Conservation (phyloP, 1,284 basidiomycete species). For the Takashimella tepidaria region DNA sequence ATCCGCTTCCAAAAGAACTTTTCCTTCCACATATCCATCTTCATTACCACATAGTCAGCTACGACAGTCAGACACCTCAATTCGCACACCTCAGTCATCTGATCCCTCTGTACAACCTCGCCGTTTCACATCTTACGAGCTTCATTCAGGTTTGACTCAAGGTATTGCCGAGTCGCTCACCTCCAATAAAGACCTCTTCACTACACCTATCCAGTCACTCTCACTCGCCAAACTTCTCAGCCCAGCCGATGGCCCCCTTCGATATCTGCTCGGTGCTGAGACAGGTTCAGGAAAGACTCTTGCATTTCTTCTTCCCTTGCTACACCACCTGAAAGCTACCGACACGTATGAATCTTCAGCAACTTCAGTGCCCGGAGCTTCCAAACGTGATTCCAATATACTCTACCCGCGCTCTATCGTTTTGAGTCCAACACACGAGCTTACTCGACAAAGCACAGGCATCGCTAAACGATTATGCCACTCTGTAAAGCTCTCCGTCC, state of each 20-base stretch:
- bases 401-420: constrained; percentile 64
- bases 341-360: constrained; percentile 17
- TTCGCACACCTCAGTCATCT: neutral
- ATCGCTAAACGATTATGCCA: constrained; percentile 72
- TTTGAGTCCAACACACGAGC: constrained; percentile 80
- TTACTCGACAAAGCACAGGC: constrained; percentile 67
- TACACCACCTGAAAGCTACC: constrained; percentile 65
- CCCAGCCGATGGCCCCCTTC: constrained; percentile 36
- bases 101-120: constrained; percentile 10
- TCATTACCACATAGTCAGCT: too few relatives aligned
- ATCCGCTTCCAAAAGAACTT: too few relatives aligned
- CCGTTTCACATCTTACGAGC: constrained; percentile 26
- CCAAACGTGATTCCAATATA: constrained; percentile 2
- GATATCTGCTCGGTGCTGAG: constrained; percentile 70
- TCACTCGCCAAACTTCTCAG: constrained; percentile 59
- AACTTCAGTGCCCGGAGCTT: neutral
- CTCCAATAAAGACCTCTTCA: constrained; percentile 45
- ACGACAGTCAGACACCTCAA: neutral
- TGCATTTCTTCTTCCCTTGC: constrained; percentile 77
- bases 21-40: too few relatives aligned
- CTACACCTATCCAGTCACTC: constrained; percentile 70
- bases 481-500: constrained; percentile 64
- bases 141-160: constrained; percentile 58
- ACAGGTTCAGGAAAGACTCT: constrained; percentile 86
- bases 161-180: constrained; percentile 52